Conservation (phyloP, 177 flowering plant species). For the Vitis hybrid region DNA sequence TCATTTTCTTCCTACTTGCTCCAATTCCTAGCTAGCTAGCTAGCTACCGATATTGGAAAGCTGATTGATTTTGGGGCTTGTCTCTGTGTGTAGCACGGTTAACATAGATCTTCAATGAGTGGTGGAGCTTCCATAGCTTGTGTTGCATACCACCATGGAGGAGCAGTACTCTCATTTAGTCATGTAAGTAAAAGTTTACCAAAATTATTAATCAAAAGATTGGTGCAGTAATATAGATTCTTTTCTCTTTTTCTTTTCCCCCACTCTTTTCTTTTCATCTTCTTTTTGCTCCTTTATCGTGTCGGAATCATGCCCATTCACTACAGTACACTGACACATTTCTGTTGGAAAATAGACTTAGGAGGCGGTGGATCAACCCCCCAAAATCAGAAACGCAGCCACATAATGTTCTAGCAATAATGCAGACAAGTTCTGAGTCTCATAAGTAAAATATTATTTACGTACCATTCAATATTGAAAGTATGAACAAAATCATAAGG, state of each 20-base stretch:
- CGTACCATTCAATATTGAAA: no score
- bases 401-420: background rate
- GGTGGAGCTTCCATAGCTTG: background rate
- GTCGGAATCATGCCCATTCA: constrained; percentile 1
- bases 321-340: background rate
- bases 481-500: no score
- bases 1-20: no score
- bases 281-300: background rate
- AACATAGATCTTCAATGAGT: background rate
- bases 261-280: background rate
- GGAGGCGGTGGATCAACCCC: background rate
- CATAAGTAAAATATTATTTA: no score
- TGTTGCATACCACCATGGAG: background rate
- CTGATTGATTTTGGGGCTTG: no score
- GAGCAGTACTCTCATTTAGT: no score
- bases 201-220: background rate
- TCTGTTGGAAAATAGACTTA: background rate
- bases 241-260: constrained; percentile 3
- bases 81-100: no score
- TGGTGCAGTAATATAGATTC: background rate
- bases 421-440: background rate
- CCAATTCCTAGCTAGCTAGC: no score
- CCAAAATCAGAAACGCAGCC: background rate
- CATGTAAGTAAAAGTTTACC: background rate
- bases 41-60: no score